These are phyloP conservation scores for Fomes fomentarius DNA, from an alignment of 1,284 basidiomycete species.

Conservation along the genomic window DNA sequence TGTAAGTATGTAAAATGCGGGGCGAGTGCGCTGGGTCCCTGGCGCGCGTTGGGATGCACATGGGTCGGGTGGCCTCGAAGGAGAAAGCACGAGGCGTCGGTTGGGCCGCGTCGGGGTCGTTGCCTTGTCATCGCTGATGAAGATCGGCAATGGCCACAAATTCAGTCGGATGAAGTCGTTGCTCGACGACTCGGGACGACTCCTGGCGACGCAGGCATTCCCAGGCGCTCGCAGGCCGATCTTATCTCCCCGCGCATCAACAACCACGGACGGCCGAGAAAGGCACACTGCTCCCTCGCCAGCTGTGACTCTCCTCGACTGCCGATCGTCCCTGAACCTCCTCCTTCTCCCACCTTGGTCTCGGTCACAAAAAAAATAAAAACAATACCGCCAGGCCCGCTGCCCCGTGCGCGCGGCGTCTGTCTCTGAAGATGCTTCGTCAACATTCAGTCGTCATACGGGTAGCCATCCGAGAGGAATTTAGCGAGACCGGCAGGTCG, in stretches of 20 bases:
- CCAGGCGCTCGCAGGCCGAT: constrained; percentile 8
- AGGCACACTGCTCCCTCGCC: neutral
- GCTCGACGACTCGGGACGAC: neutral
- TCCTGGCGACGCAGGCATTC: constrained; percentile 17
- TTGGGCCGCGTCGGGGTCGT: constrained; percentile 18
- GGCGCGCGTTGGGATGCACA: constrained; percentile 12
- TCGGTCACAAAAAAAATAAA: too few species aligned
- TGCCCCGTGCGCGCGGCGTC: neutral
- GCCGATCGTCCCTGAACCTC: neutral
- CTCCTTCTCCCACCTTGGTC: neutral
- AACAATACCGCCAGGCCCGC: too few species aligned
- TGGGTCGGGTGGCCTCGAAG: constrained; percentile 12
- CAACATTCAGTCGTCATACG: constrained; percentile 21
- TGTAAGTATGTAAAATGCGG: constrained; percentile 17
- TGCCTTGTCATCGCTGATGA: constrained; percentile 26
- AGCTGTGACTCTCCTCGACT: neutral
- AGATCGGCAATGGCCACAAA: constrained; percentile 24
- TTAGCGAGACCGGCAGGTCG: constrained; percentile 23
- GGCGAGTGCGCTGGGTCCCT: constrained; percentile 15
- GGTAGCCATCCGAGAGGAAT: constrained; percentile 23
- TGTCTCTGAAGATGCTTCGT: neutral
- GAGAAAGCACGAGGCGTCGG: constrained; percentile 13
- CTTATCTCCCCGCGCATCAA: constrained; percentile 24
- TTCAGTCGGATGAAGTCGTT: constrained; percentile 23
- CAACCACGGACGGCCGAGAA: constrained; percentile 12